phyloP scores from a whole-genome alignment of 2,329 filamentous ascomycete species.

The Aspergillus thermomutatus region DNA sequence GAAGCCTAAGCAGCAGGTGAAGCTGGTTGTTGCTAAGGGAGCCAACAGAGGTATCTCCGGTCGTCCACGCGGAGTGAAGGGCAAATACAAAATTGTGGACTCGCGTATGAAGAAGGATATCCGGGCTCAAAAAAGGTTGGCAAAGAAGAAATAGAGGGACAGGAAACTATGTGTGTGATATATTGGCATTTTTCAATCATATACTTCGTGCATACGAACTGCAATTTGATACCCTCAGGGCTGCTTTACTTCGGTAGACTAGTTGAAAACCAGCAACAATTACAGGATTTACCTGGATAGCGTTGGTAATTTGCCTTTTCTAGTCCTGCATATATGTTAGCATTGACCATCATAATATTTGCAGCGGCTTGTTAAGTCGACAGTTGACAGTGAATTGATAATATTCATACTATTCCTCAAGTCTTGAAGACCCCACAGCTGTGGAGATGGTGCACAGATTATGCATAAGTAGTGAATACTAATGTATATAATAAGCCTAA shows the following conservation, averaged over 20 bases:
- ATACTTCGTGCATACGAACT: slow-evolving; percentile 5
- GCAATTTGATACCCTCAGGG: slow-evolving; percentile 17
- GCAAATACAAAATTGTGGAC: slow-evolving; percentile 96
- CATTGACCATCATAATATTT: not conserved
- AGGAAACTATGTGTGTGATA: slow-evolving; percentile 11
- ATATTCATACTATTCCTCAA: not conserved
- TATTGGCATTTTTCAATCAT: slow-evolving; percentile 8
- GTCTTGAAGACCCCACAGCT: not conserved
- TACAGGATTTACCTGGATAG: not conserved
- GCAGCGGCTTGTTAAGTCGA: too few relatives aligned
- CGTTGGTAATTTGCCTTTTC: not conserved
- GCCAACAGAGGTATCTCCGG: slow-evolving; percentile 81
- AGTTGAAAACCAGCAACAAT: not conserved
- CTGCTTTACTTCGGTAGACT: not conserved
- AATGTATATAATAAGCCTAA: not conserved
- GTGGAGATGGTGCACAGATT: not conserved
- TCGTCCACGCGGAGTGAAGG: slow-evolving; percentile 86
- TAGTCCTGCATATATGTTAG: not conserved
- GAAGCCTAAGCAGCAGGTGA: slow-evolving; percentile 79
- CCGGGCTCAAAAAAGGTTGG: slow-evolving; percentile 74
- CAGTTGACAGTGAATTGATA: not conserved
- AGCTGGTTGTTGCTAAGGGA: slow-evolving; percentile 83
- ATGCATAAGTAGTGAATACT: not conserved
- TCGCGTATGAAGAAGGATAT: slow-evolving; percentile 95
- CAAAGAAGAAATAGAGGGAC: slow-evolving; percentile 56